Evolutionary conservation across 2,329 filamentous ascomycete genomes (phyloP).

Genomic region (Dichotomopilus funicola): DNA sequence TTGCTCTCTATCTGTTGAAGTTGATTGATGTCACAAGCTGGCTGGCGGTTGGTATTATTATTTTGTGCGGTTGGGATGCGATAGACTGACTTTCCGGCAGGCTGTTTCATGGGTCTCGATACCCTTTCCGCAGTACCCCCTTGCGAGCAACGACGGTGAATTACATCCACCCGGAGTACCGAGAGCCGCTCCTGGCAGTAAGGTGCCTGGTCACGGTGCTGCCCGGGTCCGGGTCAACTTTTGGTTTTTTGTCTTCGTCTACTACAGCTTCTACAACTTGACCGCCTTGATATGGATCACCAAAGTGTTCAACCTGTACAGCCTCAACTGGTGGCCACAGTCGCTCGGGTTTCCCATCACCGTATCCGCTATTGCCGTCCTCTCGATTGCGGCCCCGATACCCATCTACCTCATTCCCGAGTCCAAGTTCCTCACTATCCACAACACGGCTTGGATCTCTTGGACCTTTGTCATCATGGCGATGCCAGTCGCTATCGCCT

Average conservation of each 20-base stretch:
- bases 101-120: constrained; percentile 59
- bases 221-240: constrained; percentile 61
- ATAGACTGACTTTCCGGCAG: constrained; percentile 30
- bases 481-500: constrained; percentile 59
- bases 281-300: constrained; percentile 65
- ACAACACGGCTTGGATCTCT: constrained; percentile 63
- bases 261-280: constrained; percentile 63
- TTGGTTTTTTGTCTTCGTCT: constrained; percentile 65
- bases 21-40: neutral
- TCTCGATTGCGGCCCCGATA: constrained; percentile 55
- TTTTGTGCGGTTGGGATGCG: too few relatives aligned
- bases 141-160: constrained; percentile 34
- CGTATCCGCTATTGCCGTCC: constrained; percentile 51
- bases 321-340: constrained; percentile 64
- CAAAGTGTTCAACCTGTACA: constrained; percentile 65
- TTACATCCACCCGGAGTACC: constrained; percentile 20
- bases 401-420: constrained; percentile 52
- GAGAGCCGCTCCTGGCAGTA: constrained; percentile 29
- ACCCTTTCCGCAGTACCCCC: constrained; percentile 57
- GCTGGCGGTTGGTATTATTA: neutral
- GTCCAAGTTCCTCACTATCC: constrained; percentile 46
- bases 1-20: neutral
- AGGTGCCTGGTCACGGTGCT: constrained; percentile 55
- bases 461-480: constrained; percentile 67
- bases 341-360: constrained; percentile 60